A percentile compares a stretch with the other conserved stretches of the same genome.
These are phyloP conservation scores for Fusarium aywerte DNA, from an alignment of 2,329 filamentous ascomycete species.

Conservation along the genomic window DNA sequence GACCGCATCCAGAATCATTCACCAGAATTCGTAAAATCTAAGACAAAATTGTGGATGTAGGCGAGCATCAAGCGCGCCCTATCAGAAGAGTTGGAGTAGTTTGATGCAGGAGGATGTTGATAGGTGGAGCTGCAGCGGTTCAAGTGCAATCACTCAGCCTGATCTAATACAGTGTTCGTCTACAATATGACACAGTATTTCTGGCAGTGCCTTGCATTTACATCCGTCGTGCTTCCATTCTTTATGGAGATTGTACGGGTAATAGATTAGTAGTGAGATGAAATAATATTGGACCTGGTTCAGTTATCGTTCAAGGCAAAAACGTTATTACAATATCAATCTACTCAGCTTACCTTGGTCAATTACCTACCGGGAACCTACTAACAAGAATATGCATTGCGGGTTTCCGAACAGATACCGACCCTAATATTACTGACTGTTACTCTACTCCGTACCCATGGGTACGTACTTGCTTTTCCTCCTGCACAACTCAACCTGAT, in stretches of 20 bases:
- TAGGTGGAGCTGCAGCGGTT: conserved; percentile 24
- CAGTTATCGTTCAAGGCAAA: not conserved
- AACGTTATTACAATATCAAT: not conserved
- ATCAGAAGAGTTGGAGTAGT: conserved; percentile 11
- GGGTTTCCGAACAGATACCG: conserved; percentile 34
- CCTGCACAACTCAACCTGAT: conserved; percentile 9
- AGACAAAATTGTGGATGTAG: conserved; percentile 26
- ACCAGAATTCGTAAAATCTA: conserved; percentile 16
- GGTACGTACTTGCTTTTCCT: not conserved
- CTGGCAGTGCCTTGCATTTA: conserved; percentile 13
- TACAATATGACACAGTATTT: not conserved
- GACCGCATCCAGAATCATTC: not conserved
- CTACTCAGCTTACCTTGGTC: conserved; percentile 17
- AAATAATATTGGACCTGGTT: not conserved
- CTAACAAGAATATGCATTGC: conserved; percentile 19
- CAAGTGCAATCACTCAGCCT: conserved; percentile 20
- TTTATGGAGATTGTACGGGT: conserved; percentile 11
- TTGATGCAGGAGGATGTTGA: conserved; percentile 28
- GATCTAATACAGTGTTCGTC: conserved; percentile 3
- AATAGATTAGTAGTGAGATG: conserved; percentile 18
- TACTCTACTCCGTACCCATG: not conserved
- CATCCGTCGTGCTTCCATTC: conserved; percentile 23
- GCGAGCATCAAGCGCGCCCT: conserved; percentile 28
- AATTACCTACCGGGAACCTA: not conserved
- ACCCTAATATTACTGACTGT: conserved; percentile 20